Conservation (phyloP, 2,329 filamentous ascomycete species). For the Arachnomyces sp. region DNA sequence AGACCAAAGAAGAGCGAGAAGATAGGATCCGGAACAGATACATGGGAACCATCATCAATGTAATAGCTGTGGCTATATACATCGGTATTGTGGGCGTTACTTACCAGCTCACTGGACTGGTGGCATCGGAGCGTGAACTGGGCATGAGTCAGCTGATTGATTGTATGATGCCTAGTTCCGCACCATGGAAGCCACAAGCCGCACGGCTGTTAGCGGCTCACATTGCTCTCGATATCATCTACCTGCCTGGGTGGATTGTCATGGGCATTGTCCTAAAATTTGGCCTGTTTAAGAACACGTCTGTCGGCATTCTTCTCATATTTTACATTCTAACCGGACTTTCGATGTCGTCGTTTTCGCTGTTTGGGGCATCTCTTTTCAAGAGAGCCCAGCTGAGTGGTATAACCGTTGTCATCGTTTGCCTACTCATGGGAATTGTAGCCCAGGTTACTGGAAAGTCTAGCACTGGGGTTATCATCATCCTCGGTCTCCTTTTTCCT, state of each 20-base stretch:
- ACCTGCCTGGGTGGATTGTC: conserved; percentile 75
- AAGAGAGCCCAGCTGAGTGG: conserved; percentile 81
- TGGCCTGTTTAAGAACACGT: conserved; percentile 61
- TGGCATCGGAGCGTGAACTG: conserved; percentile 76
- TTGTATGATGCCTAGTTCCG: conserved; percentile 76
- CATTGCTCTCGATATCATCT: conserved; percentile 70
- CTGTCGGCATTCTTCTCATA: conserved; percentile 58
- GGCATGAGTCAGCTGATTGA: conserved; percentile 86
- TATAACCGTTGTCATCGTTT: conserved; percentile 65
- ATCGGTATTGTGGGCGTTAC: conserved; percentile 72
- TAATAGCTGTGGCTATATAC: conserved; percentile 71
- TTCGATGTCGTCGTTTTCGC: conserved; percentile 69
- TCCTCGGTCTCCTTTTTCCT: conserved; percentile 70
- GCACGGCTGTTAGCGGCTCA: conserved; percentile 74
- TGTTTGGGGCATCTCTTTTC: conserved; percentile 78
- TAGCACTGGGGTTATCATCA: conserved; percentile 55
- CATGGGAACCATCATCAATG: conserved; percentile 65
- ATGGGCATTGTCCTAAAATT: conserved; percentile 56
- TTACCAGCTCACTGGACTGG: conserved; percentile 79
- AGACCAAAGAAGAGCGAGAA: conserved; percentile 60
- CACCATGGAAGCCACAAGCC: conserved; percentile 67
- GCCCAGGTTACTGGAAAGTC: conserved; percentile 61
- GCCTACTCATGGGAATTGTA: conserved; percentile 70
- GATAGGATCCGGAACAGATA: conserved; percentile 61
- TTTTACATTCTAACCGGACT: conserved; percentile 72